A percentile compares a stretch with the other conserved stretches of the same genome.
Conservation (phyloP, 805 yeast genomes). For the Babjeviella inositovora region DNA sequence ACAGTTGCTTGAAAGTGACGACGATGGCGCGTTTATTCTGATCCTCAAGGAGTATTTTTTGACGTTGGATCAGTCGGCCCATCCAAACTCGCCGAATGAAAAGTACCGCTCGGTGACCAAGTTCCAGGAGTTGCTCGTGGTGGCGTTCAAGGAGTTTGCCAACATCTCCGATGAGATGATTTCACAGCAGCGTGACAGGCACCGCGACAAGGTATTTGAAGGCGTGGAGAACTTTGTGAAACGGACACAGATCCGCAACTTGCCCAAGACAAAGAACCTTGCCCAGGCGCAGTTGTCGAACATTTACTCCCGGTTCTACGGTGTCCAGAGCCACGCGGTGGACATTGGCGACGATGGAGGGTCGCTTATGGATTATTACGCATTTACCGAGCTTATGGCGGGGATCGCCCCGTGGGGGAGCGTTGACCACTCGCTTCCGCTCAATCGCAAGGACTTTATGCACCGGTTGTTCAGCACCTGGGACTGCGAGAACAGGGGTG, state of each 20-base stretch:
- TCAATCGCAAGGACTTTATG: conserved; percentile 26
- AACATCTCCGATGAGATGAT: conserved; percentile 65
- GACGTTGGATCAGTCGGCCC: conserved; percentile 63
- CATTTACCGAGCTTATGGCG: conserved; percentile 60
- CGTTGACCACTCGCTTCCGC: conserved; percentile 6
- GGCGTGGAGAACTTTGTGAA: conserved; percentile 86
- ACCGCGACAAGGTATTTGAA: conserved; percentile 62
- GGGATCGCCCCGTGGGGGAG: conserved; percentile 69
- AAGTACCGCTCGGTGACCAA: conserved; percentile 56
- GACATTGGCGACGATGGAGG: conserved; percentile 25
- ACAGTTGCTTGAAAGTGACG: conserved; percentile 59
- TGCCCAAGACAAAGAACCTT: conserved; percentile 59
- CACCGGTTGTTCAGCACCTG: conserved; percentile 52
- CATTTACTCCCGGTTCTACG: conserved; percentile 75
- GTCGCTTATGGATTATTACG: conserved; percentile 59
- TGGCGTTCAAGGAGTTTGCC: conserved; percentile 83
- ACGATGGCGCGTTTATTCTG: conserved; percentile 85
- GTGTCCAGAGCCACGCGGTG: conserved; percentile 50
- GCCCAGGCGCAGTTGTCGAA: conserved; percentile 42
- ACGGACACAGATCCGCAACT: conserved; percentile 76
- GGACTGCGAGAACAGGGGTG: conserved; percentile 41
- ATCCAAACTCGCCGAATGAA: conserved; percentile 52
- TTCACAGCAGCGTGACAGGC: conserved; percentile 48
- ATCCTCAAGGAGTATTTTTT: conserved; percentile 72
- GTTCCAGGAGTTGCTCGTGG: conserved; percentile 81